These are phyloP conservation scores for Hypoxylon sp. DNA, from an alignment of 2,329 filamentous ascomycete genomes.

Conservation along the genomic window DNA sequence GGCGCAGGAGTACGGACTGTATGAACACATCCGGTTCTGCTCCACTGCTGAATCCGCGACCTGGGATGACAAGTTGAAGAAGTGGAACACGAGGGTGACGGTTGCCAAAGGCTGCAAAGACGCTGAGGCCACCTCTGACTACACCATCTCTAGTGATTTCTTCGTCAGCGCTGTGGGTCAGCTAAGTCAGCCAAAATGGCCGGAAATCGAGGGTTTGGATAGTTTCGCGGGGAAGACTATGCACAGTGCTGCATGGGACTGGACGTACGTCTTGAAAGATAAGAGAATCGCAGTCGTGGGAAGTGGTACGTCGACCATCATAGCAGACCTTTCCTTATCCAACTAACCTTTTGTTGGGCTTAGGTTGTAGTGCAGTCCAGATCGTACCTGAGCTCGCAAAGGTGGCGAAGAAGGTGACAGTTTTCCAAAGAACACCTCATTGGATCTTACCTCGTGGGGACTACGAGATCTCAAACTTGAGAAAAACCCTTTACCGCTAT, in stretches of 20 bases:
- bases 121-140: not conserved
- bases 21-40: not conserved
- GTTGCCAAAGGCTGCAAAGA: not conserved
- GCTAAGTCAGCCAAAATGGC: not conserved
- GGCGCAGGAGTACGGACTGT: not conserved
- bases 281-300: not conserved
- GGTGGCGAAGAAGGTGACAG: not conserved
- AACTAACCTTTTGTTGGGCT: not conserved
- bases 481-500: not conserved
- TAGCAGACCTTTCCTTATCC: too few species aligned
- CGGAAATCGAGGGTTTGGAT: not conserved
- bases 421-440: constrained; percentile 3
- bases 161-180: constrained; percentile 2
- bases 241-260: constrained; percentile 1
- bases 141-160: constrained; percentile 2
- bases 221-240: constrained; percentile 1
- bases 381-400: constrained; percentile 1
- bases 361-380: constrained; percentile 1
- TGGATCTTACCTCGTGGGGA: constrained; percentile 3
- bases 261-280: not conserved
- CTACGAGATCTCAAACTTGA: not conserved
- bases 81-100: not conserved
- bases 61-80: not conserved
- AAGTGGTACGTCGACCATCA: too few species aligned
- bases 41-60: not conserved